Evolutionary conservation across 129 eudicot species (phyloP), one percentile per base, ranked within the genome.

Genomic region (Cynara cardunculus): DNA sequence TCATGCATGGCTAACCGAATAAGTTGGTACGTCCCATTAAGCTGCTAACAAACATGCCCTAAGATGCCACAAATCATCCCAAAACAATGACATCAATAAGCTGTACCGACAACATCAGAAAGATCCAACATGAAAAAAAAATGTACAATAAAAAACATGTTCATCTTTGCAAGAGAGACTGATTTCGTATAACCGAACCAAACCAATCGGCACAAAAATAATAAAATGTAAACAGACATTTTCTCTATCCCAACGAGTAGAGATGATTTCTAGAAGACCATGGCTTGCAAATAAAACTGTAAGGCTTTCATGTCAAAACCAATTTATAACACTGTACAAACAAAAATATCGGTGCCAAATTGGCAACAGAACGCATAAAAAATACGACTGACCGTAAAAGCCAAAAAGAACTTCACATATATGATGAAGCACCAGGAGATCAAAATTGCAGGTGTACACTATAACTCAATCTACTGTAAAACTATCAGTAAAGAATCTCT

Each of bases 371-470:
- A 24, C 25, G 31, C 24, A 1, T 37, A 18, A 49, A 67, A 49
- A 82, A 69, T 1, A 65, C 75, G 49, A 53, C 32, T 32, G 81
- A 82, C 75, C 80, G 25, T 49, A 25, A 68, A 75, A 69, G 78
- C 72, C 74, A 72, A 69, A 22, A 49, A 76, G 31, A 76, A 7
- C 78, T 71, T 69, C 72, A 77, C 28, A 69, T 18, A n/a, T 25
- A 8, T 25, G 35, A 16, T 66, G 66, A 62, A 81, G 35, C 65
- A 65, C 73, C 64, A 77, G 25, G 18, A 65, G 68, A 73, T 81
- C 68, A 82, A 75, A 82, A 82, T 53, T n/a, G 64, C 8, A 31
- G 44, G 49, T 4, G 44, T 75, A 82, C 76, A 53, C 85, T 53
- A 69, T 69, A 32, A 69, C 85, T 76, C 34, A 19, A 82, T 16